Base-by-base conservation (phyloP, 495 filamentous ascomycete species). In the Neurospora sp. region DNA sequence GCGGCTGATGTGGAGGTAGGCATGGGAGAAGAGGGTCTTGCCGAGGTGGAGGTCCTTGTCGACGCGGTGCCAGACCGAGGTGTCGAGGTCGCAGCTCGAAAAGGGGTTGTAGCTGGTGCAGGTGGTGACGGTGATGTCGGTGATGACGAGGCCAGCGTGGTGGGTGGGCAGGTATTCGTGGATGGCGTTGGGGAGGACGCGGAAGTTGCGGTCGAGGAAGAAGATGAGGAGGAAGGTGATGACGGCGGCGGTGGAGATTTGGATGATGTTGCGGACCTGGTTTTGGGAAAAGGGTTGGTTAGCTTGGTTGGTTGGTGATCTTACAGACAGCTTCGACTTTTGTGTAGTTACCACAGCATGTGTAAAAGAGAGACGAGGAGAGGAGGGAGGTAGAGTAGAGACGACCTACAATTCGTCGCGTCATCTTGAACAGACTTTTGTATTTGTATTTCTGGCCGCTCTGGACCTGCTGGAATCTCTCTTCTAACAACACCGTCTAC, bases 11-110 rank as follows among this genome's bases (percentile, higher is more conserved):
- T 95, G 91, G 39, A 99, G 79, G 81, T 92, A 98, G 69, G 94
- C 96, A 78, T 87, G 90, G 46, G 88, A 89, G 61, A 93, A 83
- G 88, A 91, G 93, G 69, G 88, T 87, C 53, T 86, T 86, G 73
- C 86, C 87, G 20, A 99, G 87, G 80, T 94, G 96, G 1, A 99
- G 87, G 78, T 99, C 94, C 83, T 98, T 99, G 72, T 97, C 92
- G 74, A 98, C 84, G 70, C 92, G 90, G 73, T 91, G 88, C 96
- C 96, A 99, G 72, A 85, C 78, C 59, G 87, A 82, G n/a, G 88
- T 80, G 79, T 94, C 90, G 71, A 97, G 87, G 74, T 88, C 90
- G 86, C 96, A 98, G 70, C 85, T 89, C 3, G 90, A 91, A 71
- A 98, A 90, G 46, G 91, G 79, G 79, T 94, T 94, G 73, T 95